Evolutionary conservation across 257 asterid genomes (phyloP).

Genomic region (Scutellaria barbata): DNA sequence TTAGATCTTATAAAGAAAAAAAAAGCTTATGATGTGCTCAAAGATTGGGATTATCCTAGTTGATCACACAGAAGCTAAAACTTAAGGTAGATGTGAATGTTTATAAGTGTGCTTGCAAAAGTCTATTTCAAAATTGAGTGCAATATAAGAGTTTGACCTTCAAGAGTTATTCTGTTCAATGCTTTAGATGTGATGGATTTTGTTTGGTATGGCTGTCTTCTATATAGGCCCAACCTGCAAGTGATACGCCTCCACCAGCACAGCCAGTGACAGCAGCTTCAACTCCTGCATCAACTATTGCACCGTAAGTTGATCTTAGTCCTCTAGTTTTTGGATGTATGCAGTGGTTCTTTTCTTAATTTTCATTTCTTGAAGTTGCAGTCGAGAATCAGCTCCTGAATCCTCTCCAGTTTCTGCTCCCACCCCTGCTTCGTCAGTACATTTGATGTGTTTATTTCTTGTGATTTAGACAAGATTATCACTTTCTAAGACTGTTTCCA

Average conservation of each 20-base stretch:
- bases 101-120: too few relatives aligned
- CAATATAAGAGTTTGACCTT: background rate
- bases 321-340: constrained; percentile 31
- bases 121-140: too few relatives aligned
- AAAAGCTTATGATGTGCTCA: too few relatives aligned
- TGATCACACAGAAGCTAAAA: too few relatives aligned
- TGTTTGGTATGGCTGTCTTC: background rate
- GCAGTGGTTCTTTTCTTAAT: constrained; percentile 16
- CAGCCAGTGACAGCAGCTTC: constrained; percentile 66
- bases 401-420: constrained; percentile 52
- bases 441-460: constrained; percentile 30
- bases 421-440: constrained; percentile 53
- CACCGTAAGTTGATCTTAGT: constrained; percentile 54
- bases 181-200: constrained; percentile 19
- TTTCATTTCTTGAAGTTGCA: constrained; percentile 39
- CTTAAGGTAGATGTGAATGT: too few relatives aligned
- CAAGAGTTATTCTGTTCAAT: background rate
- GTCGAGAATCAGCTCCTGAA: constrained; percentile 65
- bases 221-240: constrained; percentile 57
- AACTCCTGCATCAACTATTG: constrained; percentile 50
- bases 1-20: too few relatives aligned
- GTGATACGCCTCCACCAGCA: constrained; percentile 55
- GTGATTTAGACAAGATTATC: background rate
- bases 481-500: background rate
- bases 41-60: too few relatives aligned